Evolutionary conservation across 2,329 filamentous ascomycete species (phyloP).

Genomic region (Fusarium beomiforme): DNA sequence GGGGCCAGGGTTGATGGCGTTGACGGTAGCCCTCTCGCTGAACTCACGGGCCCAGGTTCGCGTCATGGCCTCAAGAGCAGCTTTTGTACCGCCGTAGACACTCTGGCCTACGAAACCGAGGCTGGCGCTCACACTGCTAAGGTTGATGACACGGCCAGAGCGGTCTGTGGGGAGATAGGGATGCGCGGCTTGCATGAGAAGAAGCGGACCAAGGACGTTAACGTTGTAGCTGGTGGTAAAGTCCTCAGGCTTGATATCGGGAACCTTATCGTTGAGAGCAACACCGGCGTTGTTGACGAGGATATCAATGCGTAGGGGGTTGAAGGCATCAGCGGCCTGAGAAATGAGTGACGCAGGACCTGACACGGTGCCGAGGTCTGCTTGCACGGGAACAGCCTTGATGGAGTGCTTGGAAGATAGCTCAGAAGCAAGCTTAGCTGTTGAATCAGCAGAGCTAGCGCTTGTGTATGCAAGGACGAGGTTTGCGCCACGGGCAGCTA

Average conservation of each 20-base stretch:
- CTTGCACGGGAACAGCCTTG: constrained; percentile 68
- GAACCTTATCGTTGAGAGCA: constrained; percentile 68
- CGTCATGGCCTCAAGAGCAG: constrained; percentile 64
- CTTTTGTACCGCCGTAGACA: constrained; percentile 65
- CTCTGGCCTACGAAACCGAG: constrained; percentile 61
- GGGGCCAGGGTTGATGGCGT: constrained; percentile 64
- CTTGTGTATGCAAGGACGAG: constrained; percentile 42
- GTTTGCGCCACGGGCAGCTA: constrained; percentile 43
- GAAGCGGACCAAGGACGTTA: constrained; percentile 81
- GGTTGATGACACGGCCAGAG: constrained; percentile 64
- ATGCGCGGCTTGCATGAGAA: constrained; percentile 77
- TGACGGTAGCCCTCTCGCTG: constrained; percentile 61
- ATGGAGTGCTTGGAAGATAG: constrained; percentile 62
- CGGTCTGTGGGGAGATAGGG: constrained; percentile 78
- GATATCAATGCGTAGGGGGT: constrained; percentile 61
- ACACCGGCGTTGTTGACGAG: constrained; percentile 85
- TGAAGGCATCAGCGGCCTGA: constrained; percentile 38
- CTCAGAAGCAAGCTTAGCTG: constrained; percentile 35
- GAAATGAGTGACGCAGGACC: constrained; percentile 39
- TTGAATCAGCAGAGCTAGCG: constrained; percentile 28
- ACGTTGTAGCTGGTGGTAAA: constrained; percentile 77
- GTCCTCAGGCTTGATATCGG: constrained; percentile 68
- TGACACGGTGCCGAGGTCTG: constrained; percentile 55
- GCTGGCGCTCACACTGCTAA: constrained; percentile 60
- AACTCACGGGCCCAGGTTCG: constrained; percentile 65